phyloP scores from a whole-genome alignment of 345 rosid species.

The Cardiospermum halicacabum region DNA sequence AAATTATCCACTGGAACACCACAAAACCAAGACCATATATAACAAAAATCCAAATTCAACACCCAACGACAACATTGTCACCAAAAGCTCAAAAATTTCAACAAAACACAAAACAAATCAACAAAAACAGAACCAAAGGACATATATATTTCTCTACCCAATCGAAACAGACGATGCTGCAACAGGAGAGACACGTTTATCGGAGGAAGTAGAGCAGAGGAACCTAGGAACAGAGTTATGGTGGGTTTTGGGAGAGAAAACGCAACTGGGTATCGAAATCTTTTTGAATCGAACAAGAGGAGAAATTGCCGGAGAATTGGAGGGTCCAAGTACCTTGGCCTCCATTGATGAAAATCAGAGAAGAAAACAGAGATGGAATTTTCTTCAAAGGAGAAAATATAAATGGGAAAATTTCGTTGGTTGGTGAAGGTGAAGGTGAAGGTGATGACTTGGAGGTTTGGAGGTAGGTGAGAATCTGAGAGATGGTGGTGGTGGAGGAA shows the following conservation, averaged over 20 bases:
- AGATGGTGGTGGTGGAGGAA: too few species aligned
- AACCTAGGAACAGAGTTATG: conserved; percentile 9
- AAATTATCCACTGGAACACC: neutral
- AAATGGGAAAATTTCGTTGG: neutral
- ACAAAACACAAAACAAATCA: conserved; percentile 6
- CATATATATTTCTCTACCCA: conserved; percentile 37
- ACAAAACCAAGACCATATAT: neutral
- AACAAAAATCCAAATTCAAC: too few species aligned
- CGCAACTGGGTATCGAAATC: conserved; percentile 15
- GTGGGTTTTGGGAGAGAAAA: conserved; percentile 15
- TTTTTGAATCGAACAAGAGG: conserved; percentile 16
- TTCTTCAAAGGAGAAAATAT: neutral
- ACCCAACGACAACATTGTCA: too few species aligned
- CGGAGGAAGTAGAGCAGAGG: conserved; percentile 27
- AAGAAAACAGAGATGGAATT: conserved; percentile 7
- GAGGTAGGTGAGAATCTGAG: neutral
- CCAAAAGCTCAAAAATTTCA: neutral
- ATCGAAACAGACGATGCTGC: conserved; percentile 35
- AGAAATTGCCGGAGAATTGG: conserved; percentile 30
- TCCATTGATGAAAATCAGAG: conserved; percentile 43
- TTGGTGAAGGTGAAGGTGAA: too few species aligned
- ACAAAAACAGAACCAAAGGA: conserved; percentile 14
- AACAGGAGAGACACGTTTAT: conserved; percentile 26
- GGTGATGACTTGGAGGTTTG: neutral
- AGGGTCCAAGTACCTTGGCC: conserved; percentile 37